Base-by-base conservation (phyloP, 2,329 filamentous ascomycete species). In the Colletotrichum caudatum region DNA sequence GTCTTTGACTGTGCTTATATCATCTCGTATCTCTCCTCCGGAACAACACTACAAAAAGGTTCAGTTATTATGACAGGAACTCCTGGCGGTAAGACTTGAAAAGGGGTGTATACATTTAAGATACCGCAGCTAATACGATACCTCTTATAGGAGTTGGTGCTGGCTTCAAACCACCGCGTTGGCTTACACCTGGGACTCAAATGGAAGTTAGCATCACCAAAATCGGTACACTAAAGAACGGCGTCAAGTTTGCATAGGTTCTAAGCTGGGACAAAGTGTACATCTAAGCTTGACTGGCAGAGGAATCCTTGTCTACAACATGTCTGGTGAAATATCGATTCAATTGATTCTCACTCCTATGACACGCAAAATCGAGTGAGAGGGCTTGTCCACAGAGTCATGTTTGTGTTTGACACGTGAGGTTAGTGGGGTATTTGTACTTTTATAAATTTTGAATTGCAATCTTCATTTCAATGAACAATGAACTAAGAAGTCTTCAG, bases 1-100 rank as follows among this genome's bases (percentile, higher is more conserved):
- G 76, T 86, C 2, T 87, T 87, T 74, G 81, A 81, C 7, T 81
- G 81, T 26, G 76, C 78, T 3, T 77, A 81, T 44, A 61, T 84
- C 5, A 73, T 84, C 2, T 76, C 77, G 0, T 82, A 82, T 54
- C 72, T 84, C 0, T 83, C 81, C 0, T 76, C 78, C 0, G 84
- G 84, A 1, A 85, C 83, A 0, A 85, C 84, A 0, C 73, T 86
- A 0, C 75, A 80, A 29, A 79, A 80, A n/a, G 84, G 84, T 1
- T 81, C 78, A 4, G 76, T 85, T 3, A 84, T 86, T 9, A 80
- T 86, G 79, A 86, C 84, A 0, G 84, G 84, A 5, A 87, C 84
- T 0, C 84, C 84, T 2, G 79, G 79, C 51, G 84, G 84, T 74
- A 75, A 74, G 76, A 69, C 23, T 41, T 51, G 6, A 2, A 1